Evolutionary conservation across 257 asterid species (phyloP).

Genomic region (Voacanga thouarsii): DNA sequence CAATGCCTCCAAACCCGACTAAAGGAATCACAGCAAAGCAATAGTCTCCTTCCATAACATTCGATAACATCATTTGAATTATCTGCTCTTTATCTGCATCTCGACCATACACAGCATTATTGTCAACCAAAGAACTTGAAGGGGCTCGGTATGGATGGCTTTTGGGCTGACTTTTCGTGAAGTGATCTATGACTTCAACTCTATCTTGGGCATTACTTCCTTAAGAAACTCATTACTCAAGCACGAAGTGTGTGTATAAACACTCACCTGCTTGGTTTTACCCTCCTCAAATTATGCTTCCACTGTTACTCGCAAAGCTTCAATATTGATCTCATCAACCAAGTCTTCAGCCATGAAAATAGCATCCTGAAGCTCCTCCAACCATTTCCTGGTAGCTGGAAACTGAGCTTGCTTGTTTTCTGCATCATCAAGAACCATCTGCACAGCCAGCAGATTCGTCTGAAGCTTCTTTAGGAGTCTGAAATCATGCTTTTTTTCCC

Average conservation of each 20-base stretch:
- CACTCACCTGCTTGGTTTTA: constrained; percentile 7
- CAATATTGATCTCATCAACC: constrained; percentile 32
- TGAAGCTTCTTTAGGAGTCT: neutral
- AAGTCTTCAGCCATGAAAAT: constrained; percentile 43
- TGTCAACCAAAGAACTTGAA: constrained; percentile 38
- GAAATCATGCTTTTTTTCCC: neutral
- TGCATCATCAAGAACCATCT: constrained; percentile 39
- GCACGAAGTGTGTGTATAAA: neutral
- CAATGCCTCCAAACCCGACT: constrained; percentile 58
- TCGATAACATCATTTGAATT: constrained; percentile 26
- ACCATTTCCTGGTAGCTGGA: constrained; percentile 43
- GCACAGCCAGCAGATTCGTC: neutral
- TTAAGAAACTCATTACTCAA: neutral
- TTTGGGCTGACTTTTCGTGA: neutral
- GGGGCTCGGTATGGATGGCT: constrained; percentile 21
- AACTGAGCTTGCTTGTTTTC: constrained; percentile 37
- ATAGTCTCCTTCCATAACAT: constrained; percentile 25
- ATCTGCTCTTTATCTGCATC: constrained; percentile 38
- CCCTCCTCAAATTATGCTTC: neutral
- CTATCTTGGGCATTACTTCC: constrained; percentile 6
- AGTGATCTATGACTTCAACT: neutral
- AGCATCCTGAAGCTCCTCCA: constrained; percentile 46
- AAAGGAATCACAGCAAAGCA: constrained; percentile 33
- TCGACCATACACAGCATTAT: constrained; percentile 52
- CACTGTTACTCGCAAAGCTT: constrained; percentile 3